Conservation (phyloP, 2,329 filamentous ascomycete genomes). For the Phoma sp. region DNA sequence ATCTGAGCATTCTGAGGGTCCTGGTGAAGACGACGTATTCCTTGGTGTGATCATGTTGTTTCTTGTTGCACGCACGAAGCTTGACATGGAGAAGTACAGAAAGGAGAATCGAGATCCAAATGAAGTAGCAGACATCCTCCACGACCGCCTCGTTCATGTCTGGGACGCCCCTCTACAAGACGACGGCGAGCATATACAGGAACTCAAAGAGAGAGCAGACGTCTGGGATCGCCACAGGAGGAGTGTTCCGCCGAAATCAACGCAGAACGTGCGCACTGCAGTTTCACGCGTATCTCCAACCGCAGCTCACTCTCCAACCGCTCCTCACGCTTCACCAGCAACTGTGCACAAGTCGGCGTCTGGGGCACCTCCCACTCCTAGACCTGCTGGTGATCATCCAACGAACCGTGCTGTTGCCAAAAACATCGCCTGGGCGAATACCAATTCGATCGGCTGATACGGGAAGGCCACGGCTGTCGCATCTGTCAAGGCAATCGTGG, state of each 20-base stretch:
- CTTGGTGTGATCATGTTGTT: constrained; percentile 6
- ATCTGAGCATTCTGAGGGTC: background rate
- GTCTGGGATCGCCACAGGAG: background rate
- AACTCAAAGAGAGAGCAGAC: background rate
- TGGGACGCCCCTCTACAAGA: constrained; percentile 1
- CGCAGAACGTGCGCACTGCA: background rate
- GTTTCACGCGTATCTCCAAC: background rate
- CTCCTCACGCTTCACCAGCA: background rate
- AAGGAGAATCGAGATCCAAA: background rate
- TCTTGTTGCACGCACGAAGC: background rate
- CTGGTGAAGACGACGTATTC: constrained; percentile 1
- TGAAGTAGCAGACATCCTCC: constrained; percentile 5
- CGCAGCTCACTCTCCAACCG: too few relatives aligned
- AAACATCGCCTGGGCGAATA: background rate
- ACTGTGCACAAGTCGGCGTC: background rate
- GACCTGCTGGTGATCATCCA: too few relatives aligned
- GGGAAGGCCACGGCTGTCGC: background rate
- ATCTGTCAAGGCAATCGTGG: background rate
- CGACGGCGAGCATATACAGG: background rate
- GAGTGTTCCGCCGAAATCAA: background rate
- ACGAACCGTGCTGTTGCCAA: background rate
- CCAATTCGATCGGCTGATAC: background rate
- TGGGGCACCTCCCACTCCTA: too few relatives aligned
- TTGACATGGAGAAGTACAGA: background rate
- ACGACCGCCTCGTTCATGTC: background rate